These are phyloP conservation scores for Termitomyces bulborhizus DNA, from an alignment of 768 basidiomycete genomes.

Conservation along the genomic window DNA sequence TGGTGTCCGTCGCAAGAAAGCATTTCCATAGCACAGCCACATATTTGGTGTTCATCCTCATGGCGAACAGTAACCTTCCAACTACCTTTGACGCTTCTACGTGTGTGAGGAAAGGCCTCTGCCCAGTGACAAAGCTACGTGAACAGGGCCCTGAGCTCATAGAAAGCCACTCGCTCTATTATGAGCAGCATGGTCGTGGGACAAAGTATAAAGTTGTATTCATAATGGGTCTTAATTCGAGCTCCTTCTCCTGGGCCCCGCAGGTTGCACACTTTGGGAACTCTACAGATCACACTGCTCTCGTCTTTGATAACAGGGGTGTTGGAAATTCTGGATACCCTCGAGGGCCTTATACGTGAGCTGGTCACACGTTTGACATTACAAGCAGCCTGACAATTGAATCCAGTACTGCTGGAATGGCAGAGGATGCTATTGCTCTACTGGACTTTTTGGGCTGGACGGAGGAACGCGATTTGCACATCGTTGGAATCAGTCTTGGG, in stretches of 20 bases:
- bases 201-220: slow-evolving; percentile 57
- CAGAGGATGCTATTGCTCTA: slow-evolving; percentile 61
- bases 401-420: slow-evolving; percentile 65
- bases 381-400: background rate
- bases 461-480: slow-evolving; percentile 48
- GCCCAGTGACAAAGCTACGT: slow-evolving; percentile 55
- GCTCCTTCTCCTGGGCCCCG: slow-evolving; percentile 53
- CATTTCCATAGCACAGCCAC: background rate
- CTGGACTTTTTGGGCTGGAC: slow-evolving; percentile 74
- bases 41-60: background rate
- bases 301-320: slow-evolving; percentile 84
- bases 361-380: slow-evolving; percentile 5
- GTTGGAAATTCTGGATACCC: slow-evolving; percentile 72
- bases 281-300: slow-evolving; percentile 46
- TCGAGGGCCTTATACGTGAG: slow-evolving; percentile 71
- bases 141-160: slow-evolving; percentile 38
- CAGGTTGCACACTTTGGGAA: slow-evolving; percentile 63
- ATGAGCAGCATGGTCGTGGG: slow-evolving; percentile 68
- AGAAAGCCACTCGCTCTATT: slow-evolving; percentile 74
- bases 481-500: slow-evolving; percentile 73
- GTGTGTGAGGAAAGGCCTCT: slow-evolving; percentile 66
- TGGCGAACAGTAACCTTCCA: slow-evolving; percentile 19
- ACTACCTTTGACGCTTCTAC: slow-evolving; percentile 57
- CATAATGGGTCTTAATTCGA: slow-evolving; percentile 74
- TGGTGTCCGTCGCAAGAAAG: slow-evolving; percentile 32